Conservation (phyloP, 2,329 filamentous ascomycete genomes). For the Talaromyces islandicus region DNA sequence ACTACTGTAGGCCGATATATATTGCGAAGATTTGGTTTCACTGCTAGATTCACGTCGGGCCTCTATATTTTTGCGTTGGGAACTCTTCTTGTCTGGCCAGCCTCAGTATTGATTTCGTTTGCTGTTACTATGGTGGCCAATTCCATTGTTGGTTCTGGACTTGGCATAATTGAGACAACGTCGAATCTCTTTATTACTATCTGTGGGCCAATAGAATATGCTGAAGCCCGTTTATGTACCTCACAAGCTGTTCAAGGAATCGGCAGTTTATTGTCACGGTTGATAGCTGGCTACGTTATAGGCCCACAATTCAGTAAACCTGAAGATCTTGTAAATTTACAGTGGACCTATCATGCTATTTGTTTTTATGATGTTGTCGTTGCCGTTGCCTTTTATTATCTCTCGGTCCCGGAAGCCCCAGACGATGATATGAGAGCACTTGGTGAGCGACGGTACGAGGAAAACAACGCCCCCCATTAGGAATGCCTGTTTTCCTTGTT, state of each 20-base stretch:
- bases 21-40: neutral
- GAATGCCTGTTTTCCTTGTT: constrained; percentile 17
- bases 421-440: neutral
- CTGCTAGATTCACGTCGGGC: neutral
- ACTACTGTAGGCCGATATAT: neutral
- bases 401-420: neutral
- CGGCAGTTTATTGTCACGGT: neutral
- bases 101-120: neutral
- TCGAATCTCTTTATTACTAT: neutral
- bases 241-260: neutral
- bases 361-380: neutral
- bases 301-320: neutral
- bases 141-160: neutral
- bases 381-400: neutral
- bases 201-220: constrained; percentile 2
- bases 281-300: neutral
- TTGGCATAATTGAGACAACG: constrained; percentile 2
- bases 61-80: constrained; percentile 1
- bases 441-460: neutral
- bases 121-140: neutral
- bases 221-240: constrained; percentile 42
- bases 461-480: neutral
- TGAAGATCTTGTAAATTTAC: neutral
- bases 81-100: neutral
- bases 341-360: neutral